Percentiles rank a stretch among this genome's conserved stretches.
Evolutionary conservation across 148 eudicot genomes (phyloP).

Genomic region (Spergularia bocconei): DNA sequence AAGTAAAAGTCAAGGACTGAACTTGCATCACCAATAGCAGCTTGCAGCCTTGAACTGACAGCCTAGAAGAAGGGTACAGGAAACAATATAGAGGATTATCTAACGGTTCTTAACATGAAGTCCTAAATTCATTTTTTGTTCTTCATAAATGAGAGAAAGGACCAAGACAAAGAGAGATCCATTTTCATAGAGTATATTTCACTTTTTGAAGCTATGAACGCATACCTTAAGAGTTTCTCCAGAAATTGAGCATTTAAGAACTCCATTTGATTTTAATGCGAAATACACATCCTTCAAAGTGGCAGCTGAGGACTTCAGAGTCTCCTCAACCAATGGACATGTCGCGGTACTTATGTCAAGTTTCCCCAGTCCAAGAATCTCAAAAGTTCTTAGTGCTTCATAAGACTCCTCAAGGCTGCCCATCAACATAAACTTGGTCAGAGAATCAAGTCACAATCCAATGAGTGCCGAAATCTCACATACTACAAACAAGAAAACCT

Average conservation of each 20-base stretch:
- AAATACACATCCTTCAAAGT: conserved; percentile 62
- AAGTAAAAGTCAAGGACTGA: conserved; percentile 71
- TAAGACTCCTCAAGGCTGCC: conserved; percentile 76
- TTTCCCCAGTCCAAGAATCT: conserved; percentile 64
- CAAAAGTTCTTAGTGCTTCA: conserved; percentile 70
- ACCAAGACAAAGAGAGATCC: neutral
- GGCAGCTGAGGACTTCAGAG: conserved; percentile 49
- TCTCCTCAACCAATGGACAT: conserved; percentile 53
- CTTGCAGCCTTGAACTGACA: conserved; percentile 56
- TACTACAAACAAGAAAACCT: neutral
- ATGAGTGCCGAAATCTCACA: neutral
- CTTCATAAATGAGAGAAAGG: neutral
- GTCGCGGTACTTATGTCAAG: conserved; percentile 42
- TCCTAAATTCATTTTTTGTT: neutral
- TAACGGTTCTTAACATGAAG: neutral
- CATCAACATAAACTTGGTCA: conserved; percentile 7
- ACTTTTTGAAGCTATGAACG: neutral
- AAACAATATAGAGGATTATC: neutral
- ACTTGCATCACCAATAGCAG: conserved; percentile 45
- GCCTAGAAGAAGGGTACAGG: conserved; percentile 34
- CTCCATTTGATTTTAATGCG: conserved; percentile 54
- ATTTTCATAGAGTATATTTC: neutral
- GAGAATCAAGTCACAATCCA: conserved; percentile 10
- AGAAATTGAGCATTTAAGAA: conserved; percentile 60
- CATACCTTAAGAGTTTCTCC: conserved; percentile 51